phyloP scores from a whole-genome alignment of 2,329 filamentous ascomycete species.

The Mycocentrospora acerina region DNA sequence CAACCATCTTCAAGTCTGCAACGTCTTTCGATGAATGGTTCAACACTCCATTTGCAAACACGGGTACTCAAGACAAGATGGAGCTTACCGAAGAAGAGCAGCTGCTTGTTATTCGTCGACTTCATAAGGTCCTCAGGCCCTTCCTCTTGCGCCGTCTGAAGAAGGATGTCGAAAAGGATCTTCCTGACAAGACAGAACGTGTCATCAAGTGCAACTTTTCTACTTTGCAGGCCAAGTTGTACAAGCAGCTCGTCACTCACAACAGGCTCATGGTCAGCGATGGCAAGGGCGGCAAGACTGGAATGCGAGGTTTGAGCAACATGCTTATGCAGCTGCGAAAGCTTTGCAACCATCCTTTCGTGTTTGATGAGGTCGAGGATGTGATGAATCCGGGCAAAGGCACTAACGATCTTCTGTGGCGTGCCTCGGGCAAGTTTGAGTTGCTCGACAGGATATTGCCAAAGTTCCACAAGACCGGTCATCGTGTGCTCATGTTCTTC shows the following conservation, averaged over 20 bases:
- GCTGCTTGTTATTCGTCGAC: conserved; percentile 93
- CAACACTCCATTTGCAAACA: conserved; percentile 98
- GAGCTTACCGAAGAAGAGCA: conserved; percentile 99
- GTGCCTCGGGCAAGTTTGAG: conserved; percentile 96
- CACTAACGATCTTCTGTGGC: conserved; percentile 93
- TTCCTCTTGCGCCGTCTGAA: conserved; percentile 98
- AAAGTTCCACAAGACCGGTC: conserved; percentile 87
- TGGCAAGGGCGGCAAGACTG: conserved; percentile 91
- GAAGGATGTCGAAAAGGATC: conserved; percentile 98
- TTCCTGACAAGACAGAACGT: conserved; percentile 98
- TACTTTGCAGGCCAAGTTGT: conserved; percentile 85
- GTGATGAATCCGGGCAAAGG: conserved; percentile 90
- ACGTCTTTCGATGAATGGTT: conserved; percentile 99
- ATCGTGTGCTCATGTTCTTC: conserved; percentile 99
- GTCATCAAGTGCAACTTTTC: conserved; percentile 99
- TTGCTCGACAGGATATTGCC: conserved; percentile 87
- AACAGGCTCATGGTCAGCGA: conserved; percentile 94
- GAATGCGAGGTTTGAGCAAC: conserved; percentile 92
- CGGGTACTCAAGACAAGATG: conserved; percentile 97
- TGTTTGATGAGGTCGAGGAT: conserved; percentile 96
- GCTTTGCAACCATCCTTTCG: conserved; percentile 98
- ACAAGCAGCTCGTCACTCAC: conserved; percentile 96
- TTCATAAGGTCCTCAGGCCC: conserved; percentile 95
- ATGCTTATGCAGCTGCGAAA: conserved; percentile 99
- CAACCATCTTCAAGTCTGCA: conserved; percentile 98